Conservation (phyloP, 176 grass and related monocot genomes). For the Chrysopogon serrulatus region DNA sequence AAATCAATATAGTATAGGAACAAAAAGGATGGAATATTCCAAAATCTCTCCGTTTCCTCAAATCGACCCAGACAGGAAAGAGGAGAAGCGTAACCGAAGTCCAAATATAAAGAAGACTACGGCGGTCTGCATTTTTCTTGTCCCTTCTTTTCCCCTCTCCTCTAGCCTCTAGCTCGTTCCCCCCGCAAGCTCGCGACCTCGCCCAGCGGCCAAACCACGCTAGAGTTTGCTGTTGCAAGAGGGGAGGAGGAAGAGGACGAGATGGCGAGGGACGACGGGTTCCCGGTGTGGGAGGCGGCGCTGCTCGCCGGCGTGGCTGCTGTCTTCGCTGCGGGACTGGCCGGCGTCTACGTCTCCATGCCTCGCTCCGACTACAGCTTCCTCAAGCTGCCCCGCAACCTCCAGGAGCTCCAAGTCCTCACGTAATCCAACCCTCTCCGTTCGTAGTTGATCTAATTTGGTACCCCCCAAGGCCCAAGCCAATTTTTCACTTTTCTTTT, state of each 20-base stretch:
- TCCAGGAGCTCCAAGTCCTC: slow-evolving; percentile 64
- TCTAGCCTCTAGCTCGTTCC: neutral
- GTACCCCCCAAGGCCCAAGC: neutral
- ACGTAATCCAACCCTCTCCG: slow-evolving; percentile 32
- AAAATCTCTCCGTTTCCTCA: neutral
- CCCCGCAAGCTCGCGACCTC: neutral
- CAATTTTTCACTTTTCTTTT: neutral
- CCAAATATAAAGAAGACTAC: neutral
- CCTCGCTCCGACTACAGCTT: slow-evolving; percentile 45
- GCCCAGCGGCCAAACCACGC: neutral
- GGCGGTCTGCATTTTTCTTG: neutral
- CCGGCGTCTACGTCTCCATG: slow-evolving; percentile 73
- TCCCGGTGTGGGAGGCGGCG: slow-evolving; percentile 51
- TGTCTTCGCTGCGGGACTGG: slow-evolving; percentile 47
- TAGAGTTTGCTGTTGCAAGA: neutral
- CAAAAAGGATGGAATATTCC: neutral
- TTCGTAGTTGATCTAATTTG: neutral
- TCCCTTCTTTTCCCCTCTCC: neutral
- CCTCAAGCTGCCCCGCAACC: slow-evolving; percentile 41
- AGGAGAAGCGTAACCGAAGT: neutral
- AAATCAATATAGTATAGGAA: slow-evolving; percentile 16
- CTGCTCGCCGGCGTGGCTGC: slow-evolving; percentile 34
- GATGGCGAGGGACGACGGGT: slow-evolving; percentile 47
- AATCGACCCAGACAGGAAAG: slow-evolving; percentile 18
- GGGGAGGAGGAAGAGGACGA: neutral